Evolutionary conservation across 495 filamentous ascomycete species (phyloP).

Genomic region (Penicillium egyptiacum): DNA sequence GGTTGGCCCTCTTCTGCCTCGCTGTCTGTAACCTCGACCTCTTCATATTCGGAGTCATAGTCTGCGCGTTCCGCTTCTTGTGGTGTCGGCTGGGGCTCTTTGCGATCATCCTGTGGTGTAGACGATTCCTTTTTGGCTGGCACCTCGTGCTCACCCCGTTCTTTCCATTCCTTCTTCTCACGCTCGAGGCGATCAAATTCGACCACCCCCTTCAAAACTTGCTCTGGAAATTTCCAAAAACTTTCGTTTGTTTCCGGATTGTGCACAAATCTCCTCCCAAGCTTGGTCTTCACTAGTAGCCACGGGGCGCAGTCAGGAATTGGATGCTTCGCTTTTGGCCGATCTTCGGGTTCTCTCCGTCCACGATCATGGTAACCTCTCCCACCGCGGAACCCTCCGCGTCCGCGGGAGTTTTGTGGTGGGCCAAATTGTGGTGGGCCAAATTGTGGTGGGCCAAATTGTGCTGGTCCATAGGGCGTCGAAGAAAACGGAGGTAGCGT

Average conservation of each 20-base stretch:
- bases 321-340: constrained; percentile 73
- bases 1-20: constrained; percentile 54
- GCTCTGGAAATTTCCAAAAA: constrained; percentile 86
- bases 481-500: constrained; percentile 45
- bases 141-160: constrained; percentile 39
- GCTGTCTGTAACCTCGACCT: constrained; percentile 82
- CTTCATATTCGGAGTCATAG: constrained; percentile 75
- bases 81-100: constrained; percentile 7
- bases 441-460: constrained; percentile 27
- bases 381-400: constrained; percentile 50
- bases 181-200: constrained; percentile 63
- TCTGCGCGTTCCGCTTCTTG: constrained; percentile 24
- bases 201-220: constrained; percentile 76
- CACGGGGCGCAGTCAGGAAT: constrained; percentile 87
- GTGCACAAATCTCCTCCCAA: constrained; percentile 83
- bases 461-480: constrained; percentile 41
- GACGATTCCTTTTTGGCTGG: constrained; percentile 15
- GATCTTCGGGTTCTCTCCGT: constrained; percentile 65
- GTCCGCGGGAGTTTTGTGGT: constrained; percentile 29
- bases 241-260: constrained; percentile 81
- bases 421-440: constrained; percentile 16
- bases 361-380: constrained; percentile 53
- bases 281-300: constrained; percentile 87
- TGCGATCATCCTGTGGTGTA: constrained; percentile 4
- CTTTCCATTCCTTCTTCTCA: constrained; percentile 48